Evolutionary conservation across 257 asterid species (phyloP).

Genomic region (Salvia miltiorrhiza): DNA sequence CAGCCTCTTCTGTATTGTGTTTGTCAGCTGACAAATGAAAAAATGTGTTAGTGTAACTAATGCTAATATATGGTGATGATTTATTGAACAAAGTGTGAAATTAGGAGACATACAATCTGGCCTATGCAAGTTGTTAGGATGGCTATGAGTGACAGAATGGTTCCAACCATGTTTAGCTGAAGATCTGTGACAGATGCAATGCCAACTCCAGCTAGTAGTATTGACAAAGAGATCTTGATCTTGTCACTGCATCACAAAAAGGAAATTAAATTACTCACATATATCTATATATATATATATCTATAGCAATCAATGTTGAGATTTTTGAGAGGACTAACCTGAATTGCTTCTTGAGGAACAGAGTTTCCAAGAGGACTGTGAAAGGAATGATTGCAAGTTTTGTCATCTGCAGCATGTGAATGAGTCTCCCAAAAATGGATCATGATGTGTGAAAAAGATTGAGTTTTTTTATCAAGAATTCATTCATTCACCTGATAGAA

Average conservation of each 20-base stretch:
- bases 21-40: conserved; percentile 54
- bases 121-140: conserved; percentile 85
- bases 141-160: conserved; percentile 76
- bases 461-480: neutral
- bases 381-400: conserved; percentile 94
- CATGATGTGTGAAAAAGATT: neutral
- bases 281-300: neutral
- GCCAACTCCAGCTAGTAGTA: conserved; percentile 78
- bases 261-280: no score
- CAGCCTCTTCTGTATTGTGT: conserved; percentile 85
- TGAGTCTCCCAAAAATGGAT: neutral
- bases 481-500: conserved; percentile 65
- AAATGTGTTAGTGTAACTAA: neutral
- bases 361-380: conserved; percentile 74
- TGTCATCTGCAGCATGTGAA: conserved; percentile 57
- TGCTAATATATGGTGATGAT: no score
- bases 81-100: neutral
- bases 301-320: neutral
- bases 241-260: conserved; percentile 50
- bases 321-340: conserved; percentile 35
- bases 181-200: conserved; percentile 87
- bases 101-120: conserved; percentile 58
- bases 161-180: conserved; percentile 85
- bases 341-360: conserved; percentile 79
- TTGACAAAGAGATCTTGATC: conserved; percentile 55